These are phyloP conservation scores for Conidiobolus incongruus DNA, from an alignment of 371 early-diverging fungal species.

Conservation along the genomic window DNA sequence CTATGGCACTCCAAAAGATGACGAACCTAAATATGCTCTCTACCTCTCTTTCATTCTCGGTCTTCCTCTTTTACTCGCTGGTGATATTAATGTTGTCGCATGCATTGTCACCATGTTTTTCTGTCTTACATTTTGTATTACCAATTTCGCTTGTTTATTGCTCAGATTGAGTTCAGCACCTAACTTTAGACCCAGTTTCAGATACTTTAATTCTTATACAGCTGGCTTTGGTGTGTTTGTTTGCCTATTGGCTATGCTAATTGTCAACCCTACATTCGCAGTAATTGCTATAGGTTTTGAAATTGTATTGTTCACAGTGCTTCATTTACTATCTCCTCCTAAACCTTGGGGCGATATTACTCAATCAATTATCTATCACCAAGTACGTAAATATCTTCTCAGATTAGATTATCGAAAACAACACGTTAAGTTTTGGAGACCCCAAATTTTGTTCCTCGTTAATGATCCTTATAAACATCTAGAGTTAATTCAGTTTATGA, in stretches of 20 bases:
- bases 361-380: slow-evolving; percentile 35
- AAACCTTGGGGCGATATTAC: slow-evolving; percentile 41
- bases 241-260: slow-evolving; percentile 19
- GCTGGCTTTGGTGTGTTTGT: slow-evolving; percentile 23
- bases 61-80: slow-evolving; percentile 22
- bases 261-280: slow-evolving; percentile 21
- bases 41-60: slow-evolving; percentile 19
- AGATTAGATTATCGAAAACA: slow-evolving; percentile 27
- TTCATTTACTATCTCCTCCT: slow-evolving; percentile 28
- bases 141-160: slow-evolving; percentile 33
- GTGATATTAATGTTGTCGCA: slow-evolving; percentile 30
- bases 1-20: slow-evolving; percentile 11
- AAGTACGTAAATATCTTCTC: slow-evolving; percentile 36
- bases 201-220: slow-evolving; percentile 30
- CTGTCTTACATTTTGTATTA: slow-evolving; percentile 24
- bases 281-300: slow-evolving; percentile 17
- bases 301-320: slow-evolving; percentile 18
- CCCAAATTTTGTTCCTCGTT: slow-evolving; percentile 29
- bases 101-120: slow-evolving; percentile 29
- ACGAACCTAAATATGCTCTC: slow-evolving; percentile 17
- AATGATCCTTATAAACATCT: slow-evolving; percentile 20
- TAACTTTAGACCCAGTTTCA: slow-evolving; percentile 36
- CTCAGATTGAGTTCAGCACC: slow-evolving; percentile 31
- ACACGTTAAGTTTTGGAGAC: slow-evolving; percentile 41
- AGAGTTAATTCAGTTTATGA: slow-evolving; percentile 28